A percentile compares a stretch with the other conserved stretches of the same genome.
Evolutionary conservation across 768 basidiomycete genomes (phyloP).

Genomic region (Lentinula raphanica): DNA sequence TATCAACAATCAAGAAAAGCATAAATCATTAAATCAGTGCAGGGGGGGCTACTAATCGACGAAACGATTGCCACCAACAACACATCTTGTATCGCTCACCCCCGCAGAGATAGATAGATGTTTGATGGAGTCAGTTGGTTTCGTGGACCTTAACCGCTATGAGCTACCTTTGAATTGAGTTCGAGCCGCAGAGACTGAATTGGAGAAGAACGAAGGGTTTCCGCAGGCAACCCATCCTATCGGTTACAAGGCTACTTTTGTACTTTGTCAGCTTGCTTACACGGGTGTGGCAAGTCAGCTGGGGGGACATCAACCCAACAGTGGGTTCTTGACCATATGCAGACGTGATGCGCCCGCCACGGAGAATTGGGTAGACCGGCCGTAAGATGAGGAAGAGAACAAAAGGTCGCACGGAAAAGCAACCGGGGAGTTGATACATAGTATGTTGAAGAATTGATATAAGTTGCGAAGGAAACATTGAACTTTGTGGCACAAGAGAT

Average conservation of each 20-base stretch:
- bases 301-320: neutral
- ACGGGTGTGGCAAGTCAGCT: neutral
- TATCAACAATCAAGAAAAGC: no score
- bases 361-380: conserved; percentile 1
- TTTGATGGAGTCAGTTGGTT: neutral
- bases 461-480: conserved; percentile 3
- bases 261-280: neutral
- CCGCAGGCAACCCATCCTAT: no score
- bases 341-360: conserved; percentile 3
- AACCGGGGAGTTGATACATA: neutral
- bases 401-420: neutral
- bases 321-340: neutral
- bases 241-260: no score
- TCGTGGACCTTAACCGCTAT: neutral
- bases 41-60: neutral
- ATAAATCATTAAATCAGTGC: no score
- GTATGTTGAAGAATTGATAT: neutral
- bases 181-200: no score
- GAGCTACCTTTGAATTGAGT: neutral
- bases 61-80: neutral
- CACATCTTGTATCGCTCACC: no score
- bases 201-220: no score
- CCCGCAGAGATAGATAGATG: neutral
- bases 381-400: neutral
- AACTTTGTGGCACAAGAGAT: neutral